Evolutionary conservation across 202 grass and related monocot species (phyloP), one percentile per base, ranked within the genome.

Genomic region (Bolboschoenoplectus hybrid): DNA sequence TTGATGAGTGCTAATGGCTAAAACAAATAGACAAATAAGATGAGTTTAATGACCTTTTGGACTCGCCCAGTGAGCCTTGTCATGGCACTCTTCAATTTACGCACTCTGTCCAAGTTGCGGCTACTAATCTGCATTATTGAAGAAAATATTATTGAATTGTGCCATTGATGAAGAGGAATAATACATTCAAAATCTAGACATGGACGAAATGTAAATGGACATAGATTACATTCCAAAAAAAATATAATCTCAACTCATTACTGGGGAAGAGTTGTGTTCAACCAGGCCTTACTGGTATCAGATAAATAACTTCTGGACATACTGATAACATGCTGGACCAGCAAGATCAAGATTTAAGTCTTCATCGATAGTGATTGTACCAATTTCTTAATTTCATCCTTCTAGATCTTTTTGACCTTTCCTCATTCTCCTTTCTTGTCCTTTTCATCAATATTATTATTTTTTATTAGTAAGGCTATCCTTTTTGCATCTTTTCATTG

Each of bases 81-180:
- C 96, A 98, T 98, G 53, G 90, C 93, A 81, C 93, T 98, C 87
- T 98, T 98, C 81, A 98, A 92, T 87, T 98, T 98, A 0, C 91
- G 85, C 53, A 98, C 95, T 63, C 93, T 92, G 90, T 98, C 96
- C 90, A 98, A 90, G 86, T 98, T 98, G 64, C 89, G 89, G 73
- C 96, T 98, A 75, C 93, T 98, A 86, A 98, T 94, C 96, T 98
- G 96, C 67, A 78, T 85, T 73, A 65, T 44, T n/a, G 52, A 77
- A 71, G 77, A 43, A 66, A 55, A 84, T 84, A 69, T 84, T 50
- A 56, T 36, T 57, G 16, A n/a, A 83, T 57, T 26, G 14, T 53
- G 10, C 50, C 45, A 71, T 71, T 50, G 45, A 51, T 74, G 38
- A 61, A 58, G 1, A 60, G 12, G 52, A 78, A 36, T 39, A n/a